Evolutionary conservation across 805 yeast species (phyloP).

Genomic region (Starmerella bombicola): DNA sequence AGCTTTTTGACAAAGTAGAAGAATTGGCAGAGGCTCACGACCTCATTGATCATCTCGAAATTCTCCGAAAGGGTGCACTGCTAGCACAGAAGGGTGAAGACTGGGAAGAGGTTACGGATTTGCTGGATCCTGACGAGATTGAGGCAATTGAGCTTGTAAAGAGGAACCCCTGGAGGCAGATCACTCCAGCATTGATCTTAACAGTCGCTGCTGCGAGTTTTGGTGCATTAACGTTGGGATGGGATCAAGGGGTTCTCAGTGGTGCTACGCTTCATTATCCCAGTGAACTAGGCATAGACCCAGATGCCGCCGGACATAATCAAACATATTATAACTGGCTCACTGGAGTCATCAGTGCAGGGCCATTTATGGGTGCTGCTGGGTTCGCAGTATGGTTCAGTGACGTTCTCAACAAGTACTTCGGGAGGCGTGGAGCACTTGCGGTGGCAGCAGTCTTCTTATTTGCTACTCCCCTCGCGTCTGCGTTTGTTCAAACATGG

Average conservation of each 20-base stretch:
- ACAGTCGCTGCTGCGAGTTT: constrained; percentile 49
- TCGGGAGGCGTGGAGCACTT: constrained; percentile 44
- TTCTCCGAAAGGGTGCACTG: constrained; percentile 37
- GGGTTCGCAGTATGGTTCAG: constrained; percentile 43
- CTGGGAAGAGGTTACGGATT: constrained; percentile 12
- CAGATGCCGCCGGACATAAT: constrained; percentile 18
- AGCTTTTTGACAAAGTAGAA: constrained; percentile 10
- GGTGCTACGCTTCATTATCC: constrained; percentile 53
- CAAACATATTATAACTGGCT: constrained; percentile 29
- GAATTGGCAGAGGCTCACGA: constrained; percentile 12
- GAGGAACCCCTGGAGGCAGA: constrained; percentile 38
- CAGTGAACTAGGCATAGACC: constrained; percentile 31
- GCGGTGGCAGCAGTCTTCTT: constrained; percentile 39
- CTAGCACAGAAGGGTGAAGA: constrained; percentile 39
- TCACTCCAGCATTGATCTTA: constrained; percentile 30
- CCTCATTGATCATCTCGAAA: constrained; percentile 21
- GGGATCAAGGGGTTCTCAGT: constrained; percentile 60
- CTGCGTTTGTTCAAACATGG: constrained; percentile 51
- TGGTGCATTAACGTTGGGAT: constrained; percentile 60
- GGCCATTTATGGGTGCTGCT: constrained; percentile 42
- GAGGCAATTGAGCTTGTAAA: constrained; percentile 33
- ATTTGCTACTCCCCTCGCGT: constrained; percentile 44
- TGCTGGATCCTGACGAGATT: constrained; percentile 25
- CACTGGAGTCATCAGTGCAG: constrained; percentile 51
- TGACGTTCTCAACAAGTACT: constrained; percentile 37